These are phyloP conservation scores for Xylariaceae sp. DNA, from an alignment of 2,329 filamentous ascomycete genomes.

Conservation along the genomic window DNA sequence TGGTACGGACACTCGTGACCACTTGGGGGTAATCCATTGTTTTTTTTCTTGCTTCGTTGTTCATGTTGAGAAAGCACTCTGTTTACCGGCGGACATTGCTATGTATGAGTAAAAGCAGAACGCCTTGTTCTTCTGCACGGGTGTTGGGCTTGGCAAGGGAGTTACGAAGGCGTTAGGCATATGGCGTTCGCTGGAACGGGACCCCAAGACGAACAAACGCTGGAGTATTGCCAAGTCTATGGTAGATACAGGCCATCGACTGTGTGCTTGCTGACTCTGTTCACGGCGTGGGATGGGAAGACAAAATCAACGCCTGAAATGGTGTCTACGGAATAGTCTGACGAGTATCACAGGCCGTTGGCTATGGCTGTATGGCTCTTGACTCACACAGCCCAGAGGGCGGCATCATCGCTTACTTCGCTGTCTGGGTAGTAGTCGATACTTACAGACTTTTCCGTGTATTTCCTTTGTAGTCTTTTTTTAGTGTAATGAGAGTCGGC, in stretches of 20 bases:
- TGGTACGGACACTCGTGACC: background rate
- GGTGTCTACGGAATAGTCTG: background rate
- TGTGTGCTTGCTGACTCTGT: background rate
- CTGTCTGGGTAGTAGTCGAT: background rate
- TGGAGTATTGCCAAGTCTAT: background rate
- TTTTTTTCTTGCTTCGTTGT: background rate
- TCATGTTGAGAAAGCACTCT: background rate
- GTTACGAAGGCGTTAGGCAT: slow-evolving; percentile 10
- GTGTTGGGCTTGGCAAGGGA: background rate
- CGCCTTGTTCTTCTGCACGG: slow-evolving; percentile 1
- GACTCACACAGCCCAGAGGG: background rate
- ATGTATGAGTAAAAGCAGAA: slow-evolving; percentile 17
- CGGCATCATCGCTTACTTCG: background rate
- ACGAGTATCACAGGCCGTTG: background rate
- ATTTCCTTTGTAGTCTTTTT: background rate
- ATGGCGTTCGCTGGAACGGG: background rate
- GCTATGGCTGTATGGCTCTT: slow-evolving; percentile 4
- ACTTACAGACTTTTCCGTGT: background rate
- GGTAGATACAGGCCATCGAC: background rate
- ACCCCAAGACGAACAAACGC: background rate
- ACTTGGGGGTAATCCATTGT: background rate
- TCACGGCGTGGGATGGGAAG: background rate
- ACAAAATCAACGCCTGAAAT: background rate
- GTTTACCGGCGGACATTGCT: slow-evolving; percentile 2
- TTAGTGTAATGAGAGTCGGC: background rate